A percentile compares a stretch with the other conserved stretches of the same genome.
These are phyloP conservation scores for Marchantia paleacea DNA, from an alignment of 225 moss, liverwort and hornwort genomes.

Conservation along the genomic window DNA sequence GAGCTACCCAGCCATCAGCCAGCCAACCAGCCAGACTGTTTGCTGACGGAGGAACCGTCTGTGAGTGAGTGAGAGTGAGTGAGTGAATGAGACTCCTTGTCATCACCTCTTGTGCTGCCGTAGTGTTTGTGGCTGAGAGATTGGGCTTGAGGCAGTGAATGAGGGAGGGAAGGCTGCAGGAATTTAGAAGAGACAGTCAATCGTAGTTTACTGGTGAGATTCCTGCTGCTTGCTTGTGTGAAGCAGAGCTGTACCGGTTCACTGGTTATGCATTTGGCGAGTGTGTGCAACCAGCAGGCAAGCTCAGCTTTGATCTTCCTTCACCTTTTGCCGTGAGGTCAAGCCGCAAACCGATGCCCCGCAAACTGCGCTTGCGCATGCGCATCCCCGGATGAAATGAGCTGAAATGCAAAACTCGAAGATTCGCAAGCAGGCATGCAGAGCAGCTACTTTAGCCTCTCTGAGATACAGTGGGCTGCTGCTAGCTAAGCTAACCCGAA, in stretches of 20 bases:
- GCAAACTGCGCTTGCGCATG: slow-evolving; percentile 4
- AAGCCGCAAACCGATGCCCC: slow-evolving; percentile 21
- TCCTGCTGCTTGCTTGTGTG: slow-evolving; percentile 8
- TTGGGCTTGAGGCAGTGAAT: too few relatives aligned
- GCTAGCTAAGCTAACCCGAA: too few relatives aligned
- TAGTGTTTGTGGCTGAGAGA: too few relatives aligned
- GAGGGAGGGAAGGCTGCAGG: slow-evolving; percentile 2
- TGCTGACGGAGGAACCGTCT: background rate
- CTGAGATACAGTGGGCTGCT: background rate
- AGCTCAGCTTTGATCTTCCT: slow-evolving; percentile 26
- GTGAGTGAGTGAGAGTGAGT: background rate
- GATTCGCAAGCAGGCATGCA: background rate
- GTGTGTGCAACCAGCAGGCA: slow-evolving; percentile 33
- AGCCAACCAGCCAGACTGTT: background rate
- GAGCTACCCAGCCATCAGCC: background rate
- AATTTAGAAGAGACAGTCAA: background rate
- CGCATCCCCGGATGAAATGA: background rate
- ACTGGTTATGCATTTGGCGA: slow-evolving; percentile 41
- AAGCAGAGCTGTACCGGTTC: slow-evolving; percentile 44
- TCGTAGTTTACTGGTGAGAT: slow-evolving; percentile 23
- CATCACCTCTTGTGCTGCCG: background rate
- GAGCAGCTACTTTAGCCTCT: background rate
- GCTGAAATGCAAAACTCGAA: too few relatives aligned
- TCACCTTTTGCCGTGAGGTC: slow-evolving; percentile 28
- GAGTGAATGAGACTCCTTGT: background rate